A percentile compares a stretch with the other conserved stretches of the same genome.
phyloP scores from a whole-genome alignment of 2,329 filamentous ascomycete genomes.

The Acarospora socialis region DNA sequence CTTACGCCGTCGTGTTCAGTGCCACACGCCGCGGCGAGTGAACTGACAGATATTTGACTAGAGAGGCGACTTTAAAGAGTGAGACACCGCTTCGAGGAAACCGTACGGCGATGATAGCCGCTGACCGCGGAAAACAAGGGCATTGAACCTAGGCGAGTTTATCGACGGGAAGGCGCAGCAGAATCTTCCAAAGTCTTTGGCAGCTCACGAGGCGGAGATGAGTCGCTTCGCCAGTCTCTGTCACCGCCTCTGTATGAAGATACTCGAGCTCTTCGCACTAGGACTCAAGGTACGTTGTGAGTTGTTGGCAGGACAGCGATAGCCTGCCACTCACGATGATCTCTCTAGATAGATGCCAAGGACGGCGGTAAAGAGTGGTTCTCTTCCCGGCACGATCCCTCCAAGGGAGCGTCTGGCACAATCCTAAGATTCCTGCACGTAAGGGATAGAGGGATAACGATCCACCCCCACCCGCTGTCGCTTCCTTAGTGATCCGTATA shows the following conservation, averaged over 20 bases:
- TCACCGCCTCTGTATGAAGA: conserved; percentile 53
- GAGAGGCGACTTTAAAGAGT: conserved; percentile 85
- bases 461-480: neutral
- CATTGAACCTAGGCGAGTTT: conserved; percentile 84
- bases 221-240: conserved; percentile 55
- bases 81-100: conserved; percentile 15
- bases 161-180: conserved; percentile 55
- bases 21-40: too few species aligned
- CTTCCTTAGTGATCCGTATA: neutral
- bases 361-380: conserved; percentile 38
- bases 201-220: conserved; percentile 45
- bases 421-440: conserved; percentile 53
- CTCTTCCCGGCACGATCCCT: conserved; percentile 43
- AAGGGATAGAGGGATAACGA: conserved; percentile 3
- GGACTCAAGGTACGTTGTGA: conserved; percentile 48
- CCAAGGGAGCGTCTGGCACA: conserved; percentile 36
- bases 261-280: conserved; percentile 64
- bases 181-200: conserved; percentile 54
- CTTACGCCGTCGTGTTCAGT: too few species aligned
- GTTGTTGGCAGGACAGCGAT: conserved; percentile 4
- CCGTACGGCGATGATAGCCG: conserved; percentile 1
- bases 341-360: conserved; percentile 25
- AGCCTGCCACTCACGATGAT: neutral
- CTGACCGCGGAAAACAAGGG: conserved; percentile 37
- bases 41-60: conserved; percentile 23